Base-by-base conservation (phyloP, 495 filamentous ascomycete species). In the Penicillium ochrochloron region DNA sequence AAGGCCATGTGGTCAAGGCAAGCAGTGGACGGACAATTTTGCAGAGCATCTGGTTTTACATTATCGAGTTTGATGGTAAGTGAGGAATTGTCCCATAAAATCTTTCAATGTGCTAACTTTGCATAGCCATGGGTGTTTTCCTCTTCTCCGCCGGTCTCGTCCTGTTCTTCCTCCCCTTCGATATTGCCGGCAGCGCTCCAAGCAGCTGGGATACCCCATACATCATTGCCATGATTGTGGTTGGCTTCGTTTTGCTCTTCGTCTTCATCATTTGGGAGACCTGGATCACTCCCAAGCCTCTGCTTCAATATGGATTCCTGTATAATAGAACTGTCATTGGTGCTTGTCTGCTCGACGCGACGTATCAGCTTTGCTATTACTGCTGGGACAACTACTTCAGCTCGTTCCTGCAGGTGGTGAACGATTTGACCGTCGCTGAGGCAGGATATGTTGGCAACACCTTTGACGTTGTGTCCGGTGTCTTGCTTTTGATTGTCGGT, bases 341-440 rank as follows among this genome's bases (percentile, higher is more conserved):
- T 27, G 85, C 86, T 15, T 87, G 82, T 51, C 59, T 88, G 21
- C 73, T 89, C 2, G 79, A 83, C 29, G 76, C 74, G 9, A 75
- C 75, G 1, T 75, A 90, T n/a, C 89, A 88, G 66, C 68, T 90
- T 65, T 85, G 80, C 33, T 75, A 75, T 63, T 75, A 73, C 68
- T 60, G 59, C 19, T 84, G 76, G 86, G 80, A 85, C 70, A 76
- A 74, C 60, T 89, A 86, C 73, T 91, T 91, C 75, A 78, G 75
- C 34, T 91, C 87, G 17, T 92, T 87, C 77, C 78, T 94, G 4
- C 89, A 91, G 78, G 90, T 91, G 2, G 91, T 94, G 51, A 82
- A 88, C 65, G 74, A 80, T 87, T 11, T 81, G 57, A 66, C 62
- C 88, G 63, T 60, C 1, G 46, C 59, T 21, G 76, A 76, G 1